Conservation (phyloP, 179 eudicot genomes). For the Carnegiea gigantea region DNA sequence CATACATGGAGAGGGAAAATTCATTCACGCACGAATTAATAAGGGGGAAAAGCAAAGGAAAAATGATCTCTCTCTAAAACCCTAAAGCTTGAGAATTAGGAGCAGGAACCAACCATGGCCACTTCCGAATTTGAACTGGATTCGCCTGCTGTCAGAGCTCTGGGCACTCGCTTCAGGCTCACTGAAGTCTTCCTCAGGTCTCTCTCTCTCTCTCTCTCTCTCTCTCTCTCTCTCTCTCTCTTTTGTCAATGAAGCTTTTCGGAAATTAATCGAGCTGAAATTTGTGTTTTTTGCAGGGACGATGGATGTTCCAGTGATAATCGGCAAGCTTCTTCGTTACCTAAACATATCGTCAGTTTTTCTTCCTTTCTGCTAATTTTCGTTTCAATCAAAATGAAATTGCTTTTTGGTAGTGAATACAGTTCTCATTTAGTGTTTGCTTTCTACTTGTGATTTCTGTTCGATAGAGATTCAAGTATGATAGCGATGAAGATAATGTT, state of each 20-base stretch:
- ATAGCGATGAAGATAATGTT: slow-evolving; percentile 32
- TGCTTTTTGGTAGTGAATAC: not conserved
- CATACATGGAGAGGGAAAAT: not conserved
- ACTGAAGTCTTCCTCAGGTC: slow-evolving; percentile 63
- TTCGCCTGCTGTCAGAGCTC: slow-evolving; percentile 49
- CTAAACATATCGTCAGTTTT: slow-evolving; percentile 44
- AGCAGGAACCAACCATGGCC: slow-evolving; percentile 21
- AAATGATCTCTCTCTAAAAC: not conserved
- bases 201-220: slow-evolving; percentile 14
- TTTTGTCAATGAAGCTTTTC: not conserved
- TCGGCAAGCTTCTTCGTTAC: slow-evolving; percentile 25
- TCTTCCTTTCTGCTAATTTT: too few species aligned
- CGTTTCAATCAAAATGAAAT: not conserved
- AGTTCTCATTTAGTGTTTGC: not conserved
- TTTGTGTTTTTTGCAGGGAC: slow-evolving; percentile 33
- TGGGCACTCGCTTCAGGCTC: slow-evolving; percentile 64
- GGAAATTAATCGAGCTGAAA: not conserved
- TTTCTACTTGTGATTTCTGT: not conserved
- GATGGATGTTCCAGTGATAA: slow-evolving; percentile 33
- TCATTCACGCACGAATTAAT: not conserved
- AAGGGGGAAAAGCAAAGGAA: too few species aligned
- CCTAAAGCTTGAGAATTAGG: slow-evolving; percentile 15
- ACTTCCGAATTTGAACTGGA: slow-evolving; percentile 22
- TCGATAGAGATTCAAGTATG: slow-evolving; percentile 45
- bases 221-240: not conserved